phyloP scores from a whole-genome alignment of 805 yeast species.

The Candida sonorensis region DNA sequence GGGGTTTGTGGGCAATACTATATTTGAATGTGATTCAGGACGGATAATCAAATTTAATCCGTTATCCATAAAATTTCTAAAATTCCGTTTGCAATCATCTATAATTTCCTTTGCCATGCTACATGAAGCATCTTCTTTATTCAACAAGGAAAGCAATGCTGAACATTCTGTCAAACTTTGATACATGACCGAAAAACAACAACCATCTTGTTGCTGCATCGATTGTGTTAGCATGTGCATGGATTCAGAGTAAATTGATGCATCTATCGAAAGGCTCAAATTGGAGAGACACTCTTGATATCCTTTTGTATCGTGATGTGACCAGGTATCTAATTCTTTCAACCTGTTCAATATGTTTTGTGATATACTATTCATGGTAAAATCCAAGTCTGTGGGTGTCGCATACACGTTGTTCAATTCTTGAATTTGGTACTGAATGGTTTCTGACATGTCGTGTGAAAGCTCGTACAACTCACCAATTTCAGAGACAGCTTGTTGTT shows the following conservation, averaged over 20 bases:
- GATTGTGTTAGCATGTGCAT: conserved; percentile 43
- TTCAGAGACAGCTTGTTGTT: conserved; percentile 14
- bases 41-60: too few relatives aligned
- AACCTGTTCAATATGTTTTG: conserved; percentile 39
- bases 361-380: conserved; percentile 39
- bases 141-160: too few relatives aligned
- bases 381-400: conserved; percentile 45
- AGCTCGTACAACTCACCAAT: conserved; percentile 10
- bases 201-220: conserved; percentile 24
- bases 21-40: too few relatives aligned
- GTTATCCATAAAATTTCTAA: too few relatives aligned
- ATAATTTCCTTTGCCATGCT: too few relatives aligned
- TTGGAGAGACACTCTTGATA: conserved; percentile 35
- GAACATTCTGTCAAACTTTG: too few relatives aligned
- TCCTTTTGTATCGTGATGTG: conserved; percentile 32
- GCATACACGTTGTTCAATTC: conserved; percentile 46
- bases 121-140: too few relatives aligned
- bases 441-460: conserved; percentile 18
- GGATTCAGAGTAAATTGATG: conserved; percentile 48
- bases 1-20: too few relatives aligned
- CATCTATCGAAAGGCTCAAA: conserved; percentile 43
- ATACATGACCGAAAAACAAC: too few relatives aligned
- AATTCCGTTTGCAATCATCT: too few relatives aligned
- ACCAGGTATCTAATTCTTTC: conserved; percentile 53
- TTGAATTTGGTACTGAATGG: conserved; percentile 44